These are phyloP conservation scores for Cladosporium sp. DNA, from an alignment of 2,329 filamentous ascomycete genomes.

Conservation along the genomic window DNA sequence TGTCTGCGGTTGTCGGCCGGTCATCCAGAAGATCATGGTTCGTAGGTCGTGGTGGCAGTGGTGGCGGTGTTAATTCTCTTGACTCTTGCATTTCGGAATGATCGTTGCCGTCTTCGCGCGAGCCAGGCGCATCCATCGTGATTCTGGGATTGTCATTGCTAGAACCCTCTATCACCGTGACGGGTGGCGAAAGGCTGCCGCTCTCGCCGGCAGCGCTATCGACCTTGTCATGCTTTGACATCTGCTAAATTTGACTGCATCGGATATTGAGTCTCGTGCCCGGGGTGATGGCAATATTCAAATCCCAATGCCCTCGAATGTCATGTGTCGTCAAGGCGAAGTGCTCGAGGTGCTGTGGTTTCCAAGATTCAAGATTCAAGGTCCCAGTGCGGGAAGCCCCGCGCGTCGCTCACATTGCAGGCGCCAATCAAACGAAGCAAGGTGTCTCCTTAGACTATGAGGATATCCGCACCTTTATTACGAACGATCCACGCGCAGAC, in stretches of 20 bases:
- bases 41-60: slow-evolving; percentile 38
- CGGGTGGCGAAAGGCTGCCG: slow-evolving; percentile 12
- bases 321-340: neutral
- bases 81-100: slow-evolving; percentile 24
- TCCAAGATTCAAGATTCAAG: neutral
- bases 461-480: neutral
- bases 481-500: neutral
- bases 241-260: slow-evolving; percentile 9
- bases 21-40: slow-evolving; percentile 34
- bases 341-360: neutral
- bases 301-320: neutral
- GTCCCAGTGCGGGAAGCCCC: neutral
- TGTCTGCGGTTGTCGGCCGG: slow-evolving; percentile 20
- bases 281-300: neutral
- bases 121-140: neutral
- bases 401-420: neutral
- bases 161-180: neutral
- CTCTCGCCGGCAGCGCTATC: slow-evolving; percentile 10
- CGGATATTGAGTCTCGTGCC: neutral
- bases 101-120: neutral
- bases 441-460: slow-evolving; percentile 14
- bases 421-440: slow-evolving; percentile 15
- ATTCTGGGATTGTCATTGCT: neutral
- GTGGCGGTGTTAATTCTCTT: slow-evolving; percentile 38
- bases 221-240: slow-evolving; percentile 12